These are phyloP conservation scores for Mollisia scopiformis DNA, from an alignment of 2,329 filamentous ascomycete genomes.

Conservation along the genomic window DNA sequence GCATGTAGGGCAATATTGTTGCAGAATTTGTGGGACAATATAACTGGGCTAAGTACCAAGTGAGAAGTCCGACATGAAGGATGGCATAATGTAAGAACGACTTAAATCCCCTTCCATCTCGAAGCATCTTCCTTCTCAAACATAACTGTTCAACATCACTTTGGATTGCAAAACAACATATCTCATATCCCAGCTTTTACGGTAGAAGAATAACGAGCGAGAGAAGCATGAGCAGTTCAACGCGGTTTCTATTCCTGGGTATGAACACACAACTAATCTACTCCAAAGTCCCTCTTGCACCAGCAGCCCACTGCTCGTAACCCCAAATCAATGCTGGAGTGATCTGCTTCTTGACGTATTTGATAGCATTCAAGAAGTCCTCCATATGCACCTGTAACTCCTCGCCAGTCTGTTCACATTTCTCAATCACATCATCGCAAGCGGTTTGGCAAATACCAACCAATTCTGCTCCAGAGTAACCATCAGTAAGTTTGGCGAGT, in stretches of 20 bases:
- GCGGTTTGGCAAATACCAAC: slow-evolving; percentile 59
- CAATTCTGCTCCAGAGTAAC: slow-evolving; percentile 86
- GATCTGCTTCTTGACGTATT: slow-evolving; percentile 57
- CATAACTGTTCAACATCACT: too few species aligned
- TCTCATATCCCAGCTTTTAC: too few species aligned
- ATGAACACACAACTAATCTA: slow-evolving; percentile 2
- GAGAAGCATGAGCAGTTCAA: too few species aligned
- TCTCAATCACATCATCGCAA: slow-evolving; percentile 53
- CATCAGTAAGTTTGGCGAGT: slow-evolving; percentile 68
- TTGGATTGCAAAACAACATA: too few species aligned
- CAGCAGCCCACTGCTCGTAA: slow-evolving; percentile 58
- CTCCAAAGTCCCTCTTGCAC: slow-evolving; percentile 24
- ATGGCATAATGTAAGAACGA: too few species aligned
- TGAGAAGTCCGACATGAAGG: too few species aligned
- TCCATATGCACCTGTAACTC: slow-evolving; percentile 47
- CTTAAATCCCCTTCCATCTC: too few species aligned
- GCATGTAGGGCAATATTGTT: too few species aligned
- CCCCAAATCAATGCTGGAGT: slow-evolving; percentile 59
- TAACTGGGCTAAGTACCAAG: too few species aligned
- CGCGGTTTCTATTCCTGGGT: background rate
- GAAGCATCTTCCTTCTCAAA: too few species aligned
- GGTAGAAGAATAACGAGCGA: too few species aligned
- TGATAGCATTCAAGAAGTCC: slow-evolving; percentile 49
- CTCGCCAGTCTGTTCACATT: slow-evolving; percentile 45
- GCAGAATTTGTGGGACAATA: too few species aligned